Base-by-base conservation (phyloP, 768 basidiomycete species). In the Xerocomus potaroensis region DNA sequence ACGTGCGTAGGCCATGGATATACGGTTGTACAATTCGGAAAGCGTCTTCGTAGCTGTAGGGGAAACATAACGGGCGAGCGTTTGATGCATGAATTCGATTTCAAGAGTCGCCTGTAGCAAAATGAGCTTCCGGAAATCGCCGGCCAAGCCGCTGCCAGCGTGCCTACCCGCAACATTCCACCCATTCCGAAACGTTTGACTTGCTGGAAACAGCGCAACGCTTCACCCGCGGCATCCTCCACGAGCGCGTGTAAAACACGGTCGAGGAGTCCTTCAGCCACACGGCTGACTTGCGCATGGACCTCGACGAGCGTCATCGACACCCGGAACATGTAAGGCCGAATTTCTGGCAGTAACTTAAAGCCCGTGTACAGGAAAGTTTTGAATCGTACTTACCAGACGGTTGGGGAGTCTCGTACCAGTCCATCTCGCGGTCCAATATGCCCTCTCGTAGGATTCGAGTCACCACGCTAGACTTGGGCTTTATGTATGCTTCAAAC, bases 21-120 rank as follows among this genome's bases (percentile, higher is more conserved):
- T 97, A 57, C 85, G 90, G 63, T 85, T 89, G 71, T 98, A 99
- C 43, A 98, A 75, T 48, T 95, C 88, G 24, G 91, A 87, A 22
- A 99, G 79, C 40, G 83, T 90, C 60, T 83, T 82, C 29, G 87
- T 87, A 12, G 95, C 91, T 7, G 75, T 60, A 1, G 83, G 73
- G 14, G 88, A 87, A 44, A 97, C 87, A 63, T 95, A 94, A 55
- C 88, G 84, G 24, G 84, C 81, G 33, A 99, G 73, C 6, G 90
- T 92, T 70, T 98, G 96, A 66, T 99, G 95, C 75, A 98, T 84
- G 72, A 98, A 98, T 70, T 98, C 96, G 55, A 98, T 96, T 67
- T 98, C 95, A 22, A 99, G 83, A 5, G 96, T 98, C 12, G 96
- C 96, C 93, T 97, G 63, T 5, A 6, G 15, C n/a, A 4, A 12